Evolutionary conservation across 306 rosid genomes (phyloP), one percentile per base, ranked within the genome.

Genomic region (Vigna radiata): DNA sequence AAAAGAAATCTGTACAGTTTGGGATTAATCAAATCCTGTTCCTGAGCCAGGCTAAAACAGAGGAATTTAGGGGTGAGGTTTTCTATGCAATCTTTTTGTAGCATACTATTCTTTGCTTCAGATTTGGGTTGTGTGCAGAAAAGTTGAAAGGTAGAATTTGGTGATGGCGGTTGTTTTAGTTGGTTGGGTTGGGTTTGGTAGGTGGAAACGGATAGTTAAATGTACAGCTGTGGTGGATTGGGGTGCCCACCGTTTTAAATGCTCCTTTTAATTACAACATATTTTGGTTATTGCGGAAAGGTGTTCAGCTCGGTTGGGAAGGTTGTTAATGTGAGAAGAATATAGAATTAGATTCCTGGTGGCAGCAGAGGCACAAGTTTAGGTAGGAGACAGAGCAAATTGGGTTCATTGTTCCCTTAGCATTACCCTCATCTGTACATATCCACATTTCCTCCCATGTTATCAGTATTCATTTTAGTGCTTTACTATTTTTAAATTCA

Each of bases 21-120:
- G 89, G 97, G 99, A 48, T 82, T 91, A 68, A 91, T 95, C 83
- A 85, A 89, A 76, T 90, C 97, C 9, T 91, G 88, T 76, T 95
- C 94, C 62, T 92, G 56, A 73, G 79, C 79, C 55, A 17, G 21
- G 19, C 36, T 21, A 41, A 21, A 4, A 31, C 36, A 48, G 54
- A 33, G 74, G 67, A 60, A 70, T 77, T 66, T 68, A 44, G 53
- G 50, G n/a, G 6, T 56, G 80, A n/a, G 56, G 65, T 39, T 76
- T 46, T 48, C 65, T 64, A 64, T 80, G 72, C 75, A 78, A 73
- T 4, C 63, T 48, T 70, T 55, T 41, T 49, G 48, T 14, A 60
- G 86, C 76, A 64, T 83, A 53, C 70, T 78, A 87, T 92, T 92
- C 93, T 83, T 88, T 95, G 91, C 97, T 85, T 88, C 79, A 14